Evolutionary conservation across 768 basidiomycete species (phyloP).

Genomic region (Trichaptum fuscoviolaceum): DNA sequence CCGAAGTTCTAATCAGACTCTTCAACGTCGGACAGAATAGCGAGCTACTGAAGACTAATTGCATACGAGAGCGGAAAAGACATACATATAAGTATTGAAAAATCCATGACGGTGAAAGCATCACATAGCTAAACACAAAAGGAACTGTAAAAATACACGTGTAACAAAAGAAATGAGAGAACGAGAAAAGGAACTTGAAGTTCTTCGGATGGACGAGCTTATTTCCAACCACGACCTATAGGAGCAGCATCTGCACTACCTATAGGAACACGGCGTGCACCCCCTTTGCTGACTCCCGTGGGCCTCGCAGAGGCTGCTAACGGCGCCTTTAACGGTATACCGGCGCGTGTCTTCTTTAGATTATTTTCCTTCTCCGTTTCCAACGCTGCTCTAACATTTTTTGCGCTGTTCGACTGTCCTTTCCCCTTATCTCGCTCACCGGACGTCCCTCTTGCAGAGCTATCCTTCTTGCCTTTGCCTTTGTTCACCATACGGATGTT

Average conservation of each 20-base stretch:
- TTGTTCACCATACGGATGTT: constrained; percentile 37
- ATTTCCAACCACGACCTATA: constrained; percentile 41
- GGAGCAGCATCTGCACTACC: constrained; percentile 60
- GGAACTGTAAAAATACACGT: neutral
- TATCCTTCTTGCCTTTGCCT: constrained; percentile 30
- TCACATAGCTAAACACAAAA: neutral
- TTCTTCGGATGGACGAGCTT: neutral
- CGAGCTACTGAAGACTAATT: too few species aligned
- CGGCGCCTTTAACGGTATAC: constrained; percentile 9
- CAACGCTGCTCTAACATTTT: neutral
- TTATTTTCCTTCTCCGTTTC: constrained; percentile 25
- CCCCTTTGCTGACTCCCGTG: constrained; percentile 28
- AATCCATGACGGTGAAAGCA: neutral
- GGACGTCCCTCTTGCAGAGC: constrained; percentile 11
- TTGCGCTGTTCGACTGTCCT: neutral
- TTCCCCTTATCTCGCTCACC: neutral
- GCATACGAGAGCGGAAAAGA: neutral
- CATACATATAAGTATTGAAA: neutral
- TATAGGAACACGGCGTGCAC: constrained; percentile 62
- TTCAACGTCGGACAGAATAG: too few species aligned
- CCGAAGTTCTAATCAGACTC: too few species aligned
- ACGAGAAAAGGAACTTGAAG: neutral
- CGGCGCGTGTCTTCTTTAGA: constrained; percentile 13
- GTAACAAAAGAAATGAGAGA: neutral
- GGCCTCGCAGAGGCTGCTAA: constrained; percentile 20